Evolutionary conservation across 352 stramenopile genomes (phyloP), one percentile per base, ranked within the genome.

Genomic region (Phytophthora macrochlamydospora): DNA sequence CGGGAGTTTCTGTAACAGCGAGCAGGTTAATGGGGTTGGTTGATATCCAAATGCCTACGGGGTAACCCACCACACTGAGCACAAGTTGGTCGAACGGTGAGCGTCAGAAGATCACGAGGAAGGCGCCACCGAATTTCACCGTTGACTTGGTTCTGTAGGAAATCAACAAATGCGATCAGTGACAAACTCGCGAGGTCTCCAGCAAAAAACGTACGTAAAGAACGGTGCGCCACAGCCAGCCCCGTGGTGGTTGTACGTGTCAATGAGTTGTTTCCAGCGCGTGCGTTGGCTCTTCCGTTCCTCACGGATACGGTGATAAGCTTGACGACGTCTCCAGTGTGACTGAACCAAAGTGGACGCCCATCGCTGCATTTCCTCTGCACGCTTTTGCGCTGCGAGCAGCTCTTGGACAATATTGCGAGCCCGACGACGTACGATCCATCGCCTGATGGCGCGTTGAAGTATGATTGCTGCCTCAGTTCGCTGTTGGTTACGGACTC

Each of bases 181-280:
- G 6, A 18, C 28, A 54, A 28, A 7, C n/a, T 24, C 12, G 35
- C 65, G 14, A 13, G 18, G 51, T 9, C 32, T 37, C 13, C 14
- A 52, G 11, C 13, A 2, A 51, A 9, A 30, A 24, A 60, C 82
- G 48, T 58, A 94, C 84, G 63, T 98, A 98, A 96, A 98, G 62
- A 98, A 98, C n/a, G 86, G 86, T 1, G 86, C 86, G 7, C 84
- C 84, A 38, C 67, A 81, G n/a, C 84, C 86, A 46, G 68, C 79
- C 8, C 81, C 74, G 31, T 93, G 84, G 13, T 91, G 67, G 56
- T 91, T 94, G 54, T 93, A 80, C 2, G 85, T 84, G 56, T 97
- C 91, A 40, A 95, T 75, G 54, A 98, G 87, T 45, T 97, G 85
- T 75, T 98, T 98, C 95, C 95, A 98, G 37, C 91, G 78, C 28